These are phyloP conservation scores for Emiliania huxleyi DNA, from an alignment of 78 protist genomes.

Conservation along the genomic window DNA sequence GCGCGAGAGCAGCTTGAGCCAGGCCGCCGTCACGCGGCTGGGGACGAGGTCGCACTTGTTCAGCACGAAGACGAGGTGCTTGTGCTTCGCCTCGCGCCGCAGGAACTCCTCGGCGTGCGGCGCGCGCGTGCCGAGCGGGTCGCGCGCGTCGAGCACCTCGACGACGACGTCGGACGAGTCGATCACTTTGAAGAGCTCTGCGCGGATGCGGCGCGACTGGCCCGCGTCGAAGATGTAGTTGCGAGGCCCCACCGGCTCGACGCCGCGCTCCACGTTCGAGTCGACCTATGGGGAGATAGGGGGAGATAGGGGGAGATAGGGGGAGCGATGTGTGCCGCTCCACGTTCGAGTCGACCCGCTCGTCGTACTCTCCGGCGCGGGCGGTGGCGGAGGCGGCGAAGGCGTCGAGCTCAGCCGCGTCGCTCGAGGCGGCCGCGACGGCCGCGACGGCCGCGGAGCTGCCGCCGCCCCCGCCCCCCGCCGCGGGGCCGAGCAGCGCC, in stretches of 20 bases:
- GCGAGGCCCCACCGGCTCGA: neutral
- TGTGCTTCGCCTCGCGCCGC: constrained; percentile 81
- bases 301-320: too few relatives aligned
- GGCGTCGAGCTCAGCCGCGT: neutral
- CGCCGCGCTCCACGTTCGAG: neutral
- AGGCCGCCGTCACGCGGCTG: constrained; percentile 84
- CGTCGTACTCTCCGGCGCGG: neutral
- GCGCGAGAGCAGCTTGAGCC: constrained; percentile 49
- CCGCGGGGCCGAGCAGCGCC: neutral
- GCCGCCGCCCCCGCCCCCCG: too few relatives aligned
- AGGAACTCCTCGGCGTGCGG: constrained; percentile 22
- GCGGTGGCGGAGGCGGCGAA: neutral
- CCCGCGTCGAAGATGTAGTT: constrained; percentile 87
- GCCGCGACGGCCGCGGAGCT: too few relatives aligned
- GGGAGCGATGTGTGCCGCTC: too few relatives aligned
- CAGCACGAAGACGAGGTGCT: constrained; percentile 95
- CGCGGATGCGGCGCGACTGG: constrained; percentile 91
- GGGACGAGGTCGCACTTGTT: constrained; percentile 99
- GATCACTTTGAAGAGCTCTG: constrained; percentile 90
- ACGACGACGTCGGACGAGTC: constrained; percentile 95
- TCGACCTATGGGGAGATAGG: too few relatives aligned
- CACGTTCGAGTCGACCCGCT: neutral
- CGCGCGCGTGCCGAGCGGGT: constrained; percentile 97
- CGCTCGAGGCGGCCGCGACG: neutral
- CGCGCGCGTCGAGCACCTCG: constrained; percentile 88